phyloP scores from a whole-genome alignment of 2,329 filamentous ascomycete genomes.

The Exophiala lecanii-corni region DNA sequence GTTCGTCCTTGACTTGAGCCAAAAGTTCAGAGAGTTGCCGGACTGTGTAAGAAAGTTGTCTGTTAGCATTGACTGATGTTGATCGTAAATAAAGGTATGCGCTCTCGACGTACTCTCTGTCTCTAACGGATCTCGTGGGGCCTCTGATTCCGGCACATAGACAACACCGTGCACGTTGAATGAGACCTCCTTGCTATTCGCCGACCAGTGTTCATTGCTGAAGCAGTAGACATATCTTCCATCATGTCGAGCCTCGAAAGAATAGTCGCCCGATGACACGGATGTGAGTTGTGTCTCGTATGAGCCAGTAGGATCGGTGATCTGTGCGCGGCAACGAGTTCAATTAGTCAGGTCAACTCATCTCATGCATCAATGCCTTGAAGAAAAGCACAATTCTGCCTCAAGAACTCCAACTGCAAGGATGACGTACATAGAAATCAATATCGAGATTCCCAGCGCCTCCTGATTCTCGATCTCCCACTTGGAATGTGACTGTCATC shows the following conservation, averaged over 20 bases:
- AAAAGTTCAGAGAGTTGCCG: conserved; percentile 78
- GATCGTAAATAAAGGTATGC: too few species aligned
- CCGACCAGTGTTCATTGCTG: conserved; percentile 97
- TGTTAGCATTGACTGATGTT: conserved; percentile 4
- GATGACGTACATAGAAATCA: conserved; percentile 85
- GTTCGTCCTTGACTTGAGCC: conserved; percentile 91
- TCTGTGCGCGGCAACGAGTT: conserved; percentile 45
- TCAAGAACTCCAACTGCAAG: neutral
- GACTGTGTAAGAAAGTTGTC: conserved; percentile 52
- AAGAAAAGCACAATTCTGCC: too few species aligned
- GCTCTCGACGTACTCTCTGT: conserved; percentile 66
- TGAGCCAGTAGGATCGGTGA: conserved; percentile 70
- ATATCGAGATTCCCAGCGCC: conserved; percentile 91
- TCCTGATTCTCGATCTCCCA: conserved; percentile 93
- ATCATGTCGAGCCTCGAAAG: conserved; percentile 78
- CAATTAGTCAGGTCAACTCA: too few species aligned
- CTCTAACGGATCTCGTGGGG: conserved; percentile 81
- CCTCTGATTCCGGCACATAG: conserved; percentile 86
- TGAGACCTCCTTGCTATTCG: conserved; percentile 93
- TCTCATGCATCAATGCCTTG: too few species aligned
- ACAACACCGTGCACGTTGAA: conserved; percentile 99
- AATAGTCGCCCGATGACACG: conserved; percentile 86
- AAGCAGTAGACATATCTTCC: conserved; percentile 97
- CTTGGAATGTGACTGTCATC: conserved; percentile 98
- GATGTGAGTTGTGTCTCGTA: conserved; percentile 76